Evolutionary conservation across 371 early-diverging fungal species (phyloP), one percentile per base, ranked within the genome.

Genomic region (Mucor racemosus): DNA sequence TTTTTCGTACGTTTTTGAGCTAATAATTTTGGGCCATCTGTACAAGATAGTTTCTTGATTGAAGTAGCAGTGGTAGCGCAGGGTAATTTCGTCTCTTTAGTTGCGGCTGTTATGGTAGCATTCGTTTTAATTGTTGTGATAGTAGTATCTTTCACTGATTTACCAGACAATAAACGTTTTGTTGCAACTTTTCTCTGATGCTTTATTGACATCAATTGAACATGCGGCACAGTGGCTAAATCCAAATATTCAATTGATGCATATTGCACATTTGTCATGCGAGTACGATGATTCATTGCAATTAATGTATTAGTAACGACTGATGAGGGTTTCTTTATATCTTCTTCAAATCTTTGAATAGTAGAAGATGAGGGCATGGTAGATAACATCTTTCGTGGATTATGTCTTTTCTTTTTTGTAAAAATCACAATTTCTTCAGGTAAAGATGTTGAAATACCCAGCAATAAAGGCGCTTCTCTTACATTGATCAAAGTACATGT

Each of bases 401-500:
- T 39, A 17, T 61, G n/a, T 34, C 36, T 62, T 42, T 68, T 75
- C 36, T 69, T 75, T 36, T 73, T 75, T 53, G 71, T 71, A 71
- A 83, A 91, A 10, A 88, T 80, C 8, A 68, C 54, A 44, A 95
- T 80, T 41, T 93, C 92, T 5, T 90, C 90, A 0, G 84, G 84
- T 58, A 88, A 68, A 10, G 91, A 91, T 0, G 92, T 86, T 0
- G 88, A 76, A 26, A 91, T 67, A 46, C 86, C 85, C 19, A 91
- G 67, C 5, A 77, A 74, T 35, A 90, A 67, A 42, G 79, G 76
- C 8, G 82, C 74, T 40, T 68, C 66, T 31, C 89, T 89, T 42
- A 96, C 89, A 70, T 97, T 98, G 38, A 91, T 92, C 21, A 98
- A 87, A 5, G 87, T 86, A 66, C 95, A 89, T 5, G 90, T 88